Evolutionary conservation across 1,139 yeast species (phyloP).

Genomic region (Kodamaea sp.): DNA sequence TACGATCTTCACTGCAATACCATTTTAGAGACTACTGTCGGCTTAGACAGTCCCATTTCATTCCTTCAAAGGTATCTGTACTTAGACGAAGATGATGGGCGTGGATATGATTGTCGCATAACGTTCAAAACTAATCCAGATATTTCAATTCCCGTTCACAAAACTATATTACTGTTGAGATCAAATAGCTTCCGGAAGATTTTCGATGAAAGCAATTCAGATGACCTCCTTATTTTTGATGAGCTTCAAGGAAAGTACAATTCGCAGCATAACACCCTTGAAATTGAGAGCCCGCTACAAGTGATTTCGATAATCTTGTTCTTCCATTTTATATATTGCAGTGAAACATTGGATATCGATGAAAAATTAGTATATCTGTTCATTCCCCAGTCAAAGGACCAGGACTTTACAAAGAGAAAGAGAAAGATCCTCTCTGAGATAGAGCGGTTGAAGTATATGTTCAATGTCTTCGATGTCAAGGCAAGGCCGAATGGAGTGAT

Average conservation of each 20-base stretch:
- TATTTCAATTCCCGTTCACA: conserved; percentile 33
- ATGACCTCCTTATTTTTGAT: conserved; percentile 19
- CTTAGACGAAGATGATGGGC: conserved; percentile 2
- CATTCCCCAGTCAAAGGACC: background rate
- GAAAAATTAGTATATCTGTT: conserved; percentile 6
- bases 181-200: conserved; percentile 29
- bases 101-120: conserved; percentile 28
- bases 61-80: conserved; percentile 1
- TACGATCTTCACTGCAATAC: conserved; percentile 4
- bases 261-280: conserved; percentile 13
- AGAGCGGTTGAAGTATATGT: conserved; percentile 19
- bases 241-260: conserved; percentile 26
- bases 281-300: conserved; percentile 21
- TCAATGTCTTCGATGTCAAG: conserved; percentile 18
- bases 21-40: background rate
- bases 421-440: conserved; percentile 14
- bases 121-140: conserved; percentile 20
- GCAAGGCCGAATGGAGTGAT: conserved; percentile 1
- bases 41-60: no score
- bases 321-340: conserved; percentile 37
- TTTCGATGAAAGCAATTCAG: conserved; percentile 17
- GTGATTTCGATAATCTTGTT: conserved; percentile 32
- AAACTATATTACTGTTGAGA: conserved; percentile 26
- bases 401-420: conserved; percentile 5
- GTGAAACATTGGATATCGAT: conserved; percentile 13